Percentiles rank a stretch among this genome's conserved stretches.
These are phyloP conservation scores for Colletotrichum eremochloae DNA, from an alignment of 2,329 filamentous ascomycete species.

Conservation along the genomic window DNA sequence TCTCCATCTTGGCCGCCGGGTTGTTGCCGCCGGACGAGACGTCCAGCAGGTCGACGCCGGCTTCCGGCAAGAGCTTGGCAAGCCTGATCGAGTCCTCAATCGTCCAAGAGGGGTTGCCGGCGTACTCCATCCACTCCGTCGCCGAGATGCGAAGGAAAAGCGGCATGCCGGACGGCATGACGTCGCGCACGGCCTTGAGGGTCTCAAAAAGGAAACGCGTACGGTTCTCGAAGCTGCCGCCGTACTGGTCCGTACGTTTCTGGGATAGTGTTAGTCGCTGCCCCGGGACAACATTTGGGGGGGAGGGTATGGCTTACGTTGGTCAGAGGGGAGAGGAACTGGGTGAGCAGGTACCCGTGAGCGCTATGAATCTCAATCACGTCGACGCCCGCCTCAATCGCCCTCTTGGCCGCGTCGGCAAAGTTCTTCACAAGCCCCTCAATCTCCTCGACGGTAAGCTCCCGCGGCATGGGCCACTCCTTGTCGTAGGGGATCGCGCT, in stretches of 20 bases:
- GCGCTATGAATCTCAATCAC: slow-evolving; percentile 77
- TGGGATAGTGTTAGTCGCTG: slow-evolving; percentile 41
- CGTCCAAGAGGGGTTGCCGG: slow-evolving; percentile 70
- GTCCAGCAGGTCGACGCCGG: slow-evolving; percentile 87
- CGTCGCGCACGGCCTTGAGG: slow-evolving; percentile 62
- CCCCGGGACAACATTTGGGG: neutral
- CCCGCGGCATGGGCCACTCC: slow-evolving; percentile 72
- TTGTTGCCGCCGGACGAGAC: slow-evolving; percentile 83
- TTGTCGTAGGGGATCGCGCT: slow-evolving; percentile 71
- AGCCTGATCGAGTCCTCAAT: slow-evolving; percentile 76
- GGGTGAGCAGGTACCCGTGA: slow-evolving; percentile 75
- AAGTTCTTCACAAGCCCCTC: slow-evolving; percentile 73
- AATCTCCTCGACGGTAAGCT: slow-evolving; percentile 78
- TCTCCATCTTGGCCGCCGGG: slow-evolving; percentile 69
- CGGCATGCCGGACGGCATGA: slow-evolving; percentile 67
- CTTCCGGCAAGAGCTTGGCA: slow-evolving; percentile 76
- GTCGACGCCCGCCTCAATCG: slow-evolving; percentile 80
- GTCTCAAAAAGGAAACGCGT: slow-evolving; percentile 71
- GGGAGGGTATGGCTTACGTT: slow-evolving; percentile 58
- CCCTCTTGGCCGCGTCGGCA: slow-evolving; percentile 68
- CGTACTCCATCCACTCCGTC: slow-evolving; percentile 72
- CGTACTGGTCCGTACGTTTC: slow-evolving; percentile 74
- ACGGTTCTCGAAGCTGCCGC: slow-evolving; percentile 75
- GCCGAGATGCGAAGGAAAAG: slow-evolving; percentile 71
- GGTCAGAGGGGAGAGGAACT: slow-evolving; percentile 72